Evolutionary conservation across 164 flowering plant genomes (phyloP), one percentile per base, ranked within the genome.

Genomic region (Vitis rupestris): DNA sequence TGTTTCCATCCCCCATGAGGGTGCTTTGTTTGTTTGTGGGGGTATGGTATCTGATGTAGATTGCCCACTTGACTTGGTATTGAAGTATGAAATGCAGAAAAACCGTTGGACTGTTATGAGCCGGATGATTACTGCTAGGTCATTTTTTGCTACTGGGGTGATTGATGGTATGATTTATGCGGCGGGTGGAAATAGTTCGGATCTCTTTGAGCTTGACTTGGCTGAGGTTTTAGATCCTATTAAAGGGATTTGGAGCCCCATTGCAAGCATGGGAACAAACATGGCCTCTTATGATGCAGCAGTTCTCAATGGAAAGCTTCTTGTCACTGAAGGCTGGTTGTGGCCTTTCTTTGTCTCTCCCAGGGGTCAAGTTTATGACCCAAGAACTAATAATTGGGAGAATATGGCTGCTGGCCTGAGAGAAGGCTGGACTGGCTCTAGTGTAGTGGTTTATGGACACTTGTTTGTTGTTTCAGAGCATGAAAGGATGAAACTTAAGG

Each of bases 341-440:
- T 88, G 93, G 93, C 89, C 90, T 12, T 88, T 85, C 65, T 71
- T 78, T 67, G 88, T 79, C 56, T 86, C 85, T 1, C 90, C 90
- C 1, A 77, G 90, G 60, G 93, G 93, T 47, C 88, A 84, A 63
- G 75, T 88, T 63, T 88, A 85, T 60, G 89, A 88, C 75, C 90
- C 93, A 9, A 50, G 19, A 67, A 72, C 82, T 6, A 74, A 85
- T 70, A 76, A 50, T 37, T 88, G 93, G 93, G 89, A 82, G 70
- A 68, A 48, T 57, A 88, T 88, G 93, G 75, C 88, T 50, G 75
- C 60, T 55, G 89, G 86, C 16, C 51, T 88, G 50, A 75, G 85
- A 72, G 93, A 88, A 79, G 93, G 93, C 0, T 88, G 90, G 93
- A 88, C 90, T 14, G 90, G 93, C 10, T 82, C 86, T 0, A 86